Evolutionary conservation across 768 basidiomycete species (phyloP).

Genomic region (Suillus spraguei): DNA sequence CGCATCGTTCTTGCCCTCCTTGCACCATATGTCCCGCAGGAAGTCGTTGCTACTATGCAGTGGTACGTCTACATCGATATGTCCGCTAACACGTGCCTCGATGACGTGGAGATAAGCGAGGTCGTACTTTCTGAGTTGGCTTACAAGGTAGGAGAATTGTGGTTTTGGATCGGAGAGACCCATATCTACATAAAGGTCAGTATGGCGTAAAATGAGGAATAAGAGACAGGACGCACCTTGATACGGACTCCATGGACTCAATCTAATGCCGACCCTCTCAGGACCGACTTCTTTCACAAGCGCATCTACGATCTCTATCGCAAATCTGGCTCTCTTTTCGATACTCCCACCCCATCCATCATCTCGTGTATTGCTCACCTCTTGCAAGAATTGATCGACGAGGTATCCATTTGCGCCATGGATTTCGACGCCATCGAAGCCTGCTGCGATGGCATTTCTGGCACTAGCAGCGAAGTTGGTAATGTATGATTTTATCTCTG

Average conservation of each 20-base stretch:
- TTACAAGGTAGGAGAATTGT: constrained; percentile 37
- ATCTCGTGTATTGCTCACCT: constrained; percentile 42
- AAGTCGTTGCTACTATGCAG: constrained; percentile 25
- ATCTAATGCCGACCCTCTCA: constrained; percentile 43
- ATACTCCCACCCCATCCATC: constrained; percentile 54
- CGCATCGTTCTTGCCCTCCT: constrained; percentile 8
- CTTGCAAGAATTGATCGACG: constrained; percentile 44
- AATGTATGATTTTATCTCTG: constrained; percentile 49
- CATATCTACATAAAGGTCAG: constrained; percentile 32
- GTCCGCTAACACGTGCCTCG: constrained; percentile 32
- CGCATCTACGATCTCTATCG: constrained; percentile 44
- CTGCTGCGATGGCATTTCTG: neutral
- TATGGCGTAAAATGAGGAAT: neutral
- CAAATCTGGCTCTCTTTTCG: constrained; percentile 50
- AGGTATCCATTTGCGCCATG: constrained; percentile 36
- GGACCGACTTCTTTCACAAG: constrained; percentile 44
- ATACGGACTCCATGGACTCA: constrained; percentile 43
- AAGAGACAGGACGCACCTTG: constrained; percentile 31
- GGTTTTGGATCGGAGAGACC: constrained; percentile 36
- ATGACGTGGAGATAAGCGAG: constrained; percentile 47
- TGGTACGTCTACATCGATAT: constrained; percentile 1
- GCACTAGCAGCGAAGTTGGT: constrained; percentile 47
- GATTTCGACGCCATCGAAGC: constrained; percentile 44
- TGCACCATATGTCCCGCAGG: constrained; percentile 29
- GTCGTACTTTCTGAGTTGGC: constrained; percentile 23